Percentiles rank a stretch among this genome's conserved stretches.
These are phyloP conservation scores for Pseudogymnoascus sp. DNA, from an alignment of 2,329 filamentous ascomycete species.

Conservation along the genomic window DNA sequence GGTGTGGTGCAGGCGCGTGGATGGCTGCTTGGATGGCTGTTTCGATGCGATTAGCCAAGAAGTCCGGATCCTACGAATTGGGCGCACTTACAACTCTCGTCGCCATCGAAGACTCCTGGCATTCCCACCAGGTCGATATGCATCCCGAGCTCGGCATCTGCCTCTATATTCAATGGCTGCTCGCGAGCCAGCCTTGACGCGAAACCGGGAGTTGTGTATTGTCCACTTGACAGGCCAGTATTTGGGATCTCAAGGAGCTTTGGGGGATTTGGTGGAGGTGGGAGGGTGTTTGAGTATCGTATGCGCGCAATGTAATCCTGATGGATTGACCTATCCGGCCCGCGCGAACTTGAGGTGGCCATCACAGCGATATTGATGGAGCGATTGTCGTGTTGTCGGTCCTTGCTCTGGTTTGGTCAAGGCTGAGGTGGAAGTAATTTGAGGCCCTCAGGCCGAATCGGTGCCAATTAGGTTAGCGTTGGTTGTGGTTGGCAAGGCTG, in stretches of 20 bases:
- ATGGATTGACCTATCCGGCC: conserved; percentile 51
- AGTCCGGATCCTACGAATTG: conserved; percentile 12
- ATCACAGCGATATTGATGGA: conserved; percentile 20
- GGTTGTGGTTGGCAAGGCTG: conserved; percentile 1
- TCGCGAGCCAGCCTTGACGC: conserved; percentile 82
- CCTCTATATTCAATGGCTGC: conserved; percentile 92
- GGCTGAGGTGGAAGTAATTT: conserved; percentile 8
- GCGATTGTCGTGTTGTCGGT: neutral
- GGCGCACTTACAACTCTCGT: conserved; percentile 71
- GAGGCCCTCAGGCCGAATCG: neutral
- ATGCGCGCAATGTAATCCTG: conserved; percentile 97
- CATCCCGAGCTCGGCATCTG: conserved; percentile 96
- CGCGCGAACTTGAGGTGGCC: conserved; percentile 35
- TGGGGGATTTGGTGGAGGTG: conserved; percentile 85
- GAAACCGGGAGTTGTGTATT: conserved; percentile 86
- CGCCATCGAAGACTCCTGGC: conserved; percentile 87
- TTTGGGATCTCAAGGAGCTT: conserved; percentile 97
- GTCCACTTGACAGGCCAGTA: conserved; percentile 73
- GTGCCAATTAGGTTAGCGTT: neutral
- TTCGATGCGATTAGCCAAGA: conserved; percentile 10
- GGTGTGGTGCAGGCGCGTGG: conserved; percentile 62
- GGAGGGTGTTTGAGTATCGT: conserved; percentile 90
- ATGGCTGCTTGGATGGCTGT: conserved; percentile 74
- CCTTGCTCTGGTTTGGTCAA: neutral
- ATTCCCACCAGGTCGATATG: conserved; percentile 91